A percentile compares a stretch with the other conserved stretches of the same genome.
Evolutionary conservation across 2,329 filamentous ascomycete genomes (phyloP).

Genomic region (Ramularia endophylla): DNA sequence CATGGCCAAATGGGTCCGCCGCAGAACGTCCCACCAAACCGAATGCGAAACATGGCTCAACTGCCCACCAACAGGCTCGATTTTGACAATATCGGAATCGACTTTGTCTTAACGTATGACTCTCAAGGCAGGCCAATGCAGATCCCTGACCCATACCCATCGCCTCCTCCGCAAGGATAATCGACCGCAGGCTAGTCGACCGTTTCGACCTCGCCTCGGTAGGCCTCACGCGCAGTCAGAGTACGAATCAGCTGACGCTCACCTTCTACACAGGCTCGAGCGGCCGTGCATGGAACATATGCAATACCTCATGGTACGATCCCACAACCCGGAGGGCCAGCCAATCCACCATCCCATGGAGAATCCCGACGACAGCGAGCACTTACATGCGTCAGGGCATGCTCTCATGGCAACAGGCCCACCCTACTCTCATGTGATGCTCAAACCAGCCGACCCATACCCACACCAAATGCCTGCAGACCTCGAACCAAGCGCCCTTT

Average conservation of each 20-base stretch:
- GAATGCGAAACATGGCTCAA: constrained; percentile 21
- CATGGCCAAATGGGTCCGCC: constrained; percentile 8
- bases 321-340: constrained; percentile 39
- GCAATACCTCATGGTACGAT: constrained; percentile 65
- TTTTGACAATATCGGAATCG: constrained; percentile 78
- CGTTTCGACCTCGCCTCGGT: constrained; percentile 9
- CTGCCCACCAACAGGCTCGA: constrained; percentile 47
- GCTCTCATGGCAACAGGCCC: constrained; percentile 91
- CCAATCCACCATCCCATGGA: constrained; percentile 33
- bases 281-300: constrained; percentile 90
- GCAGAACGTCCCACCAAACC: constrained; percentile 13
- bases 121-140: constrained; percentile 30
- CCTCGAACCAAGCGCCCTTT: constrained; percentile 67
- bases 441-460: constrained; percentile 51
- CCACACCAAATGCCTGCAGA: constrained; percentile 68
- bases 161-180: constrained; percentile 49
- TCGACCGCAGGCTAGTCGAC: constrained; percentile 1
- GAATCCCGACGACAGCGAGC: constrained; percentile 47
- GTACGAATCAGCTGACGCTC: constrained; percentile 25
- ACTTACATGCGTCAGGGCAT: constrained; percentile 67
- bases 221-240: constrained; percentile 10
- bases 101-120: constrained; percentile 85
- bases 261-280: constrained; percentile 59
- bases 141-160: constrained; percentile 50
- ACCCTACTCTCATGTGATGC: constrained; percentile 57